These are phyloP conservation scores for Anethum foeniculum DNA, from an alignment of 140 eudicot genomes.

Conservation along the genomic window DNA sequence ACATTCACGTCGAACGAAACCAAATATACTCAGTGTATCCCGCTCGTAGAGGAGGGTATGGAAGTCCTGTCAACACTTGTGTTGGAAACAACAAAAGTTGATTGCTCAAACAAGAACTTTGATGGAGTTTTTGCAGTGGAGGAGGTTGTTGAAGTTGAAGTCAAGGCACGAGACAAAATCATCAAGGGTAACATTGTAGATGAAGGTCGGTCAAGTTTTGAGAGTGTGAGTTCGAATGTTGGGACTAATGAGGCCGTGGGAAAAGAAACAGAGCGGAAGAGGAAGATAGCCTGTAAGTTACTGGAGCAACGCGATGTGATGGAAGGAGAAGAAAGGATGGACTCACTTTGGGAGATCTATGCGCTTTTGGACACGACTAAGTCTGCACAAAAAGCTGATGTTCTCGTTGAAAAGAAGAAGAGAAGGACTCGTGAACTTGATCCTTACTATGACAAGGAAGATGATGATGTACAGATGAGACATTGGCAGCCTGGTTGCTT, in stretches of 20 bases:
- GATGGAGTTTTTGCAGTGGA: constrained; percentile 20
- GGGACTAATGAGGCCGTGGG: constrained; percentile 78
- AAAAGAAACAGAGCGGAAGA: constrained; percentile 83
- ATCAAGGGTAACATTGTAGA: neutral
- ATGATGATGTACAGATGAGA: constrained; percentile 28
- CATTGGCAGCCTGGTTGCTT: constrained; percentile 60
- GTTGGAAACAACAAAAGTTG: constrained; percentile 9
- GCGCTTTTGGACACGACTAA: neutral
- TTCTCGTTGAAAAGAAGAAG: constrained; percentile 11
- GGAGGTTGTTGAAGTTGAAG: constrained; percentile 1
- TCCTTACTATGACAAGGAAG: constrained; percentile 24
- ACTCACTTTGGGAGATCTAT: constrained; percentile 64
- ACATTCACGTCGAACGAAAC: neutral
- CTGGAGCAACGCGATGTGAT: constrained; percentile 15
- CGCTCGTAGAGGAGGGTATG: neutral
- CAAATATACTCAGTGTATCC: neutral
- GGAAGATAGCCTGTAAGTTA: constrained; percentile 60
- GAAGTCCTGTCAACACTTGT: neutral
- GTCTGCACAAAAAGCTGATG: constrained; percentile 17
- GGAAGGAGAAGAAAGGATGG: constrained; percentile 74
- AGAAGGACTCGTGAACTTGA: constrained; percentile 9
- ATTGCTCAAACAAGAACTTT: constrained; percentile 11
- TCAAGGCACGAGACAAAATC: neutral
- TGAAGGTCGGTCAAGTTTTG: neutral
- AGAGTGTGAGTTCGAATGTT: constrained; percentile 18